Percentiles rank a stretch among this genome's conserved stretches.
phyloP scores from a whole-genome alignment of 352 stramenopile genomes.

The Globisporangium takayamanum region DNA sequence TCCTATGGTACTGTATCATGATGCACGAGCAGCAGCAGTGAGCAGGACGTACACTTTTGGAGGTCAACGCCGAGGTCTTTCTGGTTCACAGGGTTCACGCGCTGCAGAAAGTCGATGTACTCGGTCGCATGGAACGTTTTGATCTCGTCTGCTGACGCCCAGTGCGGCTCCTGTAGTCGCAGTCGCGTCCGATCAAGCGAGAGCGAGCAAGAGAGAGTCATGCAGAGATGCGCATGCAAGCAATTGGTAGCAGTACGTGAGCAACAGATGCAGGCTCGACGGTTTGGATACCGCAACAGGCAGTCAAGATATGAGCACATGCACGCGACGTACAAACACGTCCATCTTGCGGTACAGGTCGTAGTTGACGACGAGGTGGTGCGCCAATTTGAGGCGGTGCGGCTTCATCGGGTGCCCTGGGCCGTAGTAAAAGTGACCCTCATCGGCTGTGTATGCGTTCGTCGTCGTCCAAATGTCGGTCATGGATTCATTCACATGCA shows the following conservation, averaged over 20 bases:
- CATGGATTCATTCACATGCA: slow-evolving; percentile 4
- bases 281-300: background rate
- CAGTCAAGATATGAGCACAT: background rate
- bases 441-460: slow-evolving; percentile 58
- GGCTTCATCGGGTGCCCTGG: slow-evolving; percentile 97
- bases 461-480: background rate
- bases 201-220: background rate
- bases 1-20: too few relatives aligned
- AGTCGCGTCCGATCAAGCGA: too few relatives aligned
- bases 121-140: slow-evolving; percentile 95
- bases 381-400: slow-evolving; percentile 94
- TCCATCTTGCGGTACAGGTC: slow-evolving; percentile 99
- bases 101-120: slow-evolving; percentile 97
- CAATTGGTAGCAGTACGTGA: background rate
- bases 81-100: slow-evolving; percentile 93
- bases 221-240: background rate
- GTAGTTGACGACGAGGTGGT: slow-evolving; percentile 98
- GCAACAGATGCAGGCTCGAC: slow-evolving; percentile 1
- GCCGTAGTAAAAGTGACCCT: slow-evolving; percentile 97
- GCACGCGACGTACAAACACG: slow-evolving; percentile 84
- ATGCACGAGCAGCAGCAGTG: background rate
- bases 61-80: slow-evolving; percentile 71
- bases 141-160: slow-evolving; percentile 90
- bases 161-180: slow-evolving; percentile 59
- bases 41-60: slow-evolving; percentile 48